Evolutionary conservation across 2,329 filamentous ascomycete species (phyloP), one percentile per base, ranked within the genome.

Genomic region (Ceratocystis cubensis): DNA sequence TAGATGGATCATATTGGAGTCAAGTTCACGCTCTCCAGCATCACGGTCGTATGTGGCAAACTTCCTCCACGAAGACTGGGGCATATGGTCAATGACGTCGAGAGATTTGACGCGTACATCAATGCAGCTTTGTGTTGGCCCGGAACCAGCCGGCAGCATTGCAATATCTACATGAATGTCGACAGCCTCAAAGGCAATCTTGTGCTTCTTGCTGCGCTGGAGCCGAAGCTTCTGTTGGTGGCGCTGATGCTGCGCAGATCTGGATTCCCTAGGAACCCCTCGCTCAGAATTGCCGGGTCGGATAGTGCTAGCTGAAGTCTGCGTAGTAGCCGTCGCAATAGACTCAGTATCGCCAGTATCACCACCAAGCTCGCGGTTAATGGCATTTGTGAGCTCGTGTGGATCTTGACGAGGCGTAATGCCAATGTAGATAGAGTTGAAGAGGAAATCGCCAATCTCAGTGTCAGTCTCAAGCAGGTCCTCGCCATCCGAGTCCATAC

Each of bases 361-460:
- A 70, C 96, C 89, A 61, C 96, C 89, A 61, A 97, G 83, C 45
- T 93, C 86, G 67, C 88, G 85, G 72, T 96, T 96, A 75, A 99
- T 96, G 48, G 88, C 89, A 59, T 85, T 84, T 3, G 89, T 81
- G 8, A 97, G 81, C 37, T 96, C 90, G 65, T 84, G 84, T 4
- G 91, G 91, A 71, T 97, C 93, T 67, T 88, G 85, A 71, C 92
- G 94, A 10, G 89, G 83, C 0, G 93, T 89, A 20, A 99, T 89
- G 15, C 89, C 91, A 71, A 99, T 96, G 77, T 96, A 99, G 65
- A 99, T 96, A 0, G 94, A 99, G 74, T 99, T 97, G 81, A 99
- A 99, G 17, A 99, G 80, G 71, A 95, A 96, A 74, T 99, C 95
- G 5, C 91, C 91, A 75, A 97, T 95, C 5, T 88, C 89, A 13